Evolutionary conservation across 139 green algal species (phyloP), one percentile per base, ranked within the genome.

Genomic region (Dunaliella primolecta): DNA sequence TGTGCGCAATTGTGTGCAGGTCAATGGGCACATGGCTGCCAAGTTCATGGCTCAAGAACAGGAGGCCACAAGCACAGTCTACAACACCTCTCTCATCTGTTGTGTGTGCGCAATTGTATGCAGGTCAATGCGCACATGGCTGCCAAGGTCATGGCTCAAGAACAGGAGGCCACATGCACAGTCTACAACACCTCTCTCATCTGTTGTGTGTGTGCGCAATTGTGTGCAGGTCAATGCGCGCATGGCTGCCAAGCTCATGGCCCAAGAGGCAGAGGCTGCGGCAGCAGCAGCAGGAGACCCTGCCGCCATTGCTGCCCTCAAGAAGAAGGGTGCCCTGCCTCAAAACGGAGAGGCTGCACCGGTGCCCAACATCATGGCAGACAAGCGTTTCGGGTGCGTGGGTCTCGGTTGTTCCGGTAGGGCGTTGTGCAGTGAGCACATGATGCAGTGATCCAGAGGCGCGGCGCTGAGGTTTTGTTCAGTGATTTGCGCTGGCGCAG

Each of bases 171-270:
- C 31, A 82, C 30, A n/a, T n/a, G n/a, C n/a, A n/a, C n/a, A n/a
- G n/a, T n/a, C n/a, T n/a, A n/a, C n/a, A n/a, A n/a, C n/a, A n/a
- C n/a, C n/a, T n/a, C n/a, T n/a, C n/a, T n/a, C n/a, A n/a, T n/a
- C n/a, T n/a, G n/a, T n/a, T n/a, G n/a, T n/a, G n/a, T n/a, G n/a
- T n/a, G n/a, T n/a, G n/a, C n/a, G n/a, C n/a, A n/a, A n/a, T n/a
- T n/a, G n/a, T n/a, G n/a, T n/a, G 46, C 86, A 95, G 93, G 94
- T 98, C 86, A 98, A 98, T 82, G 91, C 93, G 3, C 80, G 85
- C 29, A 57, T 91, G 32, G 94, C 94, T 31, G 94, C 94, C 0
- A 87, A 90, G 79, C 76, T 96, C 55, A 83, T 97, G 84, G 90
- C 87, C 3, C 83, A 91, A 80, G 38, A 91, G 55, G 75, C 84